These are phyloP conservation scores for Lecanicillium sp. DNA, from an alignment of 2,329 filamentous ascomycete species.

Conservation along the genomic window DNA sequence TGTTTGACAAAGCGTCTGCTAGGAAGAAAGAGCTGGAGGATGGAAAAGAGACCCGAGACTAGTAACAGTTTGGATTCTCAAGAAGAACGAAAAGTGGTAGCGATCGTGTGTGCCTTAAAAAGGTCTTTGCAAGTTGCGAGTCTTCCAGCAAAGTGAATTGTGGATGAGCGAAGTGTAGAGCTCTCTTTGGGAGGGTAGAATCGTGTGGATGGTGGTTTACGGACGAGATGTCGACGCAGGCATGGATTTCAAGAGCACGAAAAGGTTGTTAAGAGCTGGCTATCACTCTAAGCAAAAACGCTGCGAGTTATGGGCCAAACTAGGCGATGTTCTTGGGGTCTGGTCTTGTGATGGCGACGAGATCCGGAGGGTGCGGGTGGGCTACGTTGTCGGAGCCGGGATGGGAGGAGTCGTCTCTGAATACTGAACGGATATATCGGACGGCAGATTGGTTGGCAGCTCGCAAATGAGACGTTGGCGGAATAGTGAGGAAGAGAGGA, in stretches of 20 bases:
- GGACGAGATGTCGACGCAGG: too few species aligned
- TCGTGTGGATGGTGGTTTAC: too few species aligned
- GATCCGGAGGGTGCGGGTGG: too few species aligned
- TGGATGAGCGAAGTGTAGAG: neutral
- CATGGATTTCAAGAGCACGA: too few species aligned
- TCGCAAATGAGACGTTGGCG: constrained; percentile 1
- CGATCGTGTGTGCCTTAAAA: constrained; percentile 24
- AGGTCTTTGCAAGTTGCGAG: constrained; percentile 5
- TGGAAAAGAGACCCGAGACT: too few species aligned
- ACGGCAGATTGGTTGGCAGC: constrained; percentile 2
- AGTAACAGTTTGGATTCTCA: too few species aligned
- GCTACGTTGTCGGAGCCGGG: neutral
- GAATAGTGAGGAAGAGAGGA: constrained; percentile 10
- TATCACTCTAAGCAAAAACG: too few species aligned
- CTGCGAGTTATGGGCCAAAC: too few species aligned
- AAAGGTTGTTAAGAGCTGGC: too few species aligned
- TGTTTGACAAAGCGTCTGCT: neutral
- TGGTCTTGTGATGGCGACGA: too few species aligned
- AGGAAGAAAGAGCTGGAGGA: neutral
- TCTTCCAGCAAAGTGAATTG: constrained; percentile 5
- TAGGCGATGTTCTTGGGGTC: too few species aligned
- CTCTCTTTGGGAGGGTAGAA: too few species aligned
- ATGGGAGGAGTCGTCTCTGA: neutral
- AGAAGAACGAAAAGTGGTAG: constrained; percentile 22
- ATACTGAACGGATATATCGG: constrained; percentile 1